Evolutionary conservation across 2,329 filamentous ascomycete species (phyloP).

Genomic region (Xylariales sp.): DNA sequence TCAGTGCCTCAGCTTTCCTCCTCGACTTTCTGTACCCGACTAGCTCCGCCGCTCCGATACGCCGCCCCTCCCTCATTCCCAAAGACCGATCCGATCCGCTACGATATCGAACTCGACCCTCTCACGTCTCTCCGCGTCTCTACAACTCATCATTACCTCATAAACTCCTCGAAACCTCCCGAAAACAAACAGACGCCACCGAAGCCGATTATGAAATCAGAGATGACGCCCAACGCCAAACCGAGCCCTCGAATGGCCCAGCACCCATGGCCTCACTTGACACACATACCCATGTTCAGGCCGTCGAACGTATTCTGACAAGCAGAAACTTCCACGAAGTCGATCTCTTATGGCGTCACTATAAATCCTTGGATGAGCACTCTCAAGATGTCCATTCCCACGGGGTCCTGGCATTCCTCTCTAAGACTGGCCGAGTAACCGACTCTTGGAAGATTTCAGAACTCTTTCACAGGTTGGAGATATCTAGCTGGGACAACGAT

Average conservation of each 20-base stretch:
- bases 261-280: neutral
- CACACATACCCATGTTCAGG: constrained; percentile 26
- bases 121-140: constrained; percentile 41
- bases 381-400: constrained; percentile 47
- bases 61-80: constrained; percentile 47
- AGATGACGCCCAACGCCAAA: constrained; percentile 1
- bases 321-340: constrained; percentile 37
- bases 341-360: constrained; percentile 60
- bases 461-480: constrained; percentile 56
- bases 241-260: neutral
- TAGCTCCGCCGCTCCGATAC: constrained; percentile 57
- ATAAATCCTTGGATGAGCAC: constrained; percentile 52
- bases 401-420: constrained; percentile 57
- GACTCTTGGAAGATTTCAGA: constrained; percentile 60
- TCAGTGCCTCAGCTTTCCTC: constrained; percentile 61
- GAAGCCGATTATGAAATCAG: neutral
- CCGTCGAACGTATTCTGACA: constrained; percentile 41
- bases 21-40: constrained; percentile 68
- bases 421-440: constrained; percentile 55
- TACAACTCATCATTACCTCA: constrained; percentile 44
- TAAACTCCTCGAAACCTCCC: constrained; percentile 15
- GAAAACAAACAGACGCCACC: neutral
- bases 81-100: constrained; percentile 47
- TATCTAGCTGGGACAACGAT: constrained; percentile 55
- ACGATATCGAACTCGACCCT: constrained; percentile 39